These are phyloP conservation scores for Porcisia deanei DNA, from an alignment of 208 protist species.

Conservation along the genomic window DNA sequence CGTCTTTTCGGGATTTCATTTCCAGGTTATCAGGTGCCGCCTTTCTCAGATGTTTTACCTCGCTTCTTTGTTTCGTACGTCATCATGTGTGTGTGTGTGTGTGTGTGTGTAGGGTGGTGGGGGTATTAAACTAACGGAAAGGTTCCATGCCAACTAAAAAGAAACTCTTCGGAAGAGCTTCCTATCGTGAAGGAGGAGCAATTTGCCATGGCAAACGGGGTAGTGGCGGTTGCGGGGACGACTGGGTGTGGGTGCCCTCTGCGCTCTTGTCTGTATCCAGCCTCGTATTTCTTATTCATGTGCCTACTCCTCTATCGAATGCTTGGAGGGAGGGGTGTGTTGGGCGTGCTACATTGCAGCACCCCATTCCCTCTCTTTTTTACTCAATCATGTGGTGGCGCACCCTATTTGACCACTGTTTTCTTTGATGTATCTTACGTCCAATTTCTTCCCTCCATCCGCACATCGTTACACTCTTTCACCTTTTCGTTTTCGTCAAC, in stretches of 20 bases:
- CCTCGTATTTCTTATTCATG: background rate
- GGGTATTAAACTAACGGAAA: background rate
- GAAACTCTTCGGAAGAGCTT: background rate
- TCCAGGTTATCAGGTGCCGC: background rate
- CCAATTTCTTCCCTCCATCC: background rate
- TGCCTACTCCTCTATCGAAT: background rate
- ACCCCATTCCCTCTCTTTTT: background rate
- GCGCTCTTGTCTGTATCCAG: background rate
- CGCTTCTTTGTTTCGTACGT: slow-evolving; percentile 7
- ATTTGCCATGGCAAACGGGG: background rate
- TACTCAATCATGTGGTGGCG: background rate
- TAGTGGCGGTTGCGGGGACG: background rate
- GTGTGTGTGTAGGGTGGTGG: background rate
- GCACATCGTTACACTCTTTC: background rate
- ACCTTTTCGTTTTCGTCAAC: background rate
- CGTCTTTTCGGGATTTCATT: background rate
- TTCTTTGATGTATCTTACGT: background rate
- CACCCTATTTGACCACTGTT: background rate
- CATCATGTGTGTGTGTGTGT: slow-evolving; percentile 8
- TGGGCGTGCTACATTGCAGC: background rate
- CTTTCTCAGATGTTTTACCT: background rate
- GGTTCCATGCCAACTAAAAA: background rate
- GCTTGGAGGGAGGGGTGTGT: background rate
- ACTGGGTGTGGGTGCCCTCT: background rate
- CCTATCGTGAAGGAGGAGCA: background rate